Conservation (phyloP, 2,329 filamentous ascomycete species). For the Endoconidiophora laricicola region DNA sequence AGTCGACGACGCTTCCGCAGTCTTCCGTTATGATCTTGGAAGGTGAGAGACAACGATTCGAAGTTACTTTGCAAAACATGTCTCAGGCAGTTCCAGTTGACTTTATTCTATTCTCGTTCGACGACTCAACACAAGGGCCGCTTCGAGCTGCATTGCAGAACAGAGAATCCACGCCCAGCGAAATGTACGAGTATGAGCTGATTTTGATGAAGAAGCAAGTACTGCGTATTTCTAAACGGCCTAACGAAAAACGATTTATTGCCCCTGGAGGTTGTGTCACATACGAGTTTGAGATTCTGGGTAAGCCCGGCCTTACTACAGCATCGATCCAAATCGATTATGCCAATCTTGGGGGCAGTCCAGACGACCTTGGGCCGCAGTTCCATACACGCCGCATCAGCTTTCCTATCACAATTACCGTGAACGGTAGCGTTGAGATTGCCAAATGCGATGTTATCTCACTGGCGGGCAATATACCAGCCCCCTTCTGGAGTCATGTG, state of each 20-base stretch:
- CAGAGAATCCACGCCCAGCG: conserved; percentile 59
- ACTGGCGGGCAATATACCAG: conserved; percentile 49
- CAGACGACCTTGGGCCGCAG: conserved; percentile 48
- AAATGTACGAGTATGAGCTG: conserved; percentile 74
- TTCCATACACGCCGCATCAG: conserved; percentile 77
- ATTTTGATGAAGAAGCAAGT: conserved; percentile 62
- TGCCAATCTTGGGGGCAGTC: conserved; percentile 55
- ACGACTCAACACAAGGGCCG: conserved; percentile 68
- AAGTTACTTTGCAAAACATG: conserved; percentile 63
- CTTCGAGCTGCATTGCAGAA: conserved; percentile 59
- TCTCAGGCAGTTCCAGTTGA: conserved; percentile 58
- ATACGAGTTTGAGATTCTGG: conserved; percentile 72
- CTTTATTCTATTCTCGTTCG: conserved; percentile 73
- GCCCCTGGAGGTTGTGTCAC: conserved; percentile 48
- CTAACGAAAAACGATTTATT: conserved; percentile 42
- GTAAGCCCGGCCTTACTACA: conserved; percentile 67
- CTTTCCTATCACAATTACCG: conserved; percentile 69
- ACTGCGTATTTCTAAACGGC: conserved; percentile 35
- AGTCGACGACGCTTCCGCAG: conserved; percentile 63
- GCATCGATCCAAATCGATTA: conserved; percentile 77
- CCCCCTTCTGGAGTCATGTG: conserved; percentile 37
- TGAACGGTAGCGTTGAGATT: conserved; percentile 80
- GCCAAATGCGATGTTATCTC: conserved; percentile 64
- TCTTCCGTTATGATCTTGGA: conserved; percentile 85
- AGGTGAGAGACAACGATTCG: conserved; percentile 66